Evolutionary conservation across 2,329 filamentous ascomycete genomes (phyloP), one percentile per base, ranked within the genome.

Genomic region (Plenodomus biglobosus): DNA sequence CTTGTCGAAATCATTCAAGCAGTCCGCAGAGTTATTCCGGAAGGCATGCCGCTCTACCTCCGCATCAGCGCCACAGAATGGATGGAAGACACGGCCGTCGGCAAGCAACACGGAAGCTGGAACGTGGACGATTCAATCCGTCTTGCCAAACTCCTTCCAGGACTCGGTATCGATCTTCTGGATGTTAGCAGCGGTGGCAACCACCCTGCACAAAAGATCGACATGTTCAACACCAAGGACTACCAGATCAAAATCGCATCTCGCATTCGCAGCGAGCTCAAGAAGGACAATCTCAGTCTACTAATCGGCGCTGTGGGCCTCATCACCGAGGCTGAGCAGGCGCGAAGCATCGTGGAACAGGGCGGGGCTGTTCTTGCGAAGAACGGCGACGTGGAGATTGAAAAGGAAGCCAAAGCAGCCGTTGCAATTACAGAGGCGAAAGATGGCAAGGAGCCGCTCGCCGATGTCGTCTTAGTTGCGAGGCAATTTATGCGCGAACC

Each of bases 401-500:
- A 52, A 6, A 55, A 57, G 18, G 65, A 69, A 37, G 73, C 71
- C 0, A 56, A 61, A 19, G 58, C 64, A 22, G 65, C 65, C 1
- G 51, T 69, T 10, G 43, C 49, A 15, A 68, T 75, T 65, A 75
- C 73, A 0, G 67, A 75, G 32, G 42, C 58, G 1, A 55, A 42
- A 1, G 51, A 59, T 6, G 65, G 59, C 1, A 53, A 57, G 2
- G 64, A 67, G 38, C 64, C 66, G 0, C 65, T 70, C 71, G 75
- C 78, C 0, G 79, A 82, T 68, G 75, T 76, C 0, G 69, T 81
- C 19, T 55, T 81, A n/a, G 72, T 82, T 30, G 79, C 75, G 0
- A 70, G 78, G 37, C 79, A 82, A 53, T 81, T 82, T 50, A 73
- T 82, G 72, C 69, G 79, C 7, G 79, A 81, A 64, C 78, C 79